These are phyloP conservation scores for Ophiostoma triangulosporum DNA, from an alignment of 2,329 filamentous ascomycete genomes.

Conservation along the genomic window DNA sequence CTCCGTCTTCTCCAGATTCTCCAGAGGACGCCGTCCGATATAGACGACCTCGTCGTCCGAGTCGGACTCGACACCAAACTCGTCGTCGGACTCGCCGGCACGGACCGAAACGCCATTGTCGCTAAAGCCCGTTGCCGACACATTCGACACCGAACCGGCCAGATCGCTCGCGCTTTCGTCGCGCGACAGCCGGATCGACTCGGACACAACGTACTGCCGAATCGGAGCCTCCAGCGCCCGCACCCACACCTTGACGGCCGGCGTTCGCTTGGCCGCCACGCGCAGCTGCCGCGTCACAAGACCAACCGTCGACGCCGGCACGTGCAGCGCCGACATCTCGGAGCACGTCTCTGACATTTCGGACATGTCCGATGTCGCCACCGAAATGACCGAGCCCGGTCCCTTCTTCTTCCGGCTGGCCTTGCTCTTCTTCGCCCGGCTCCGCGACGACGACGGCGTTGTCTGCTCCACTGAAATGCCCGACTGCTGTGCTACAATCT, in stretches of 20 bases:
- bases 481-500: constrained; percentile 29
- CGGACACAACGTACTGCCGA: constrained; percentile 50
- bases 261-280: constrained; percentile 64
- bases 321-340: constrained; percentile 12
- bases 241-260: constrained; percentile 66
- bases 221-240: constrained; percentile 78
- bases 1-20: constrained; percentile 18
- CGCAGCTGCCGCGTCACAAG: constrained; percentile 69
- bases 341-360: constrained; percentile 5
- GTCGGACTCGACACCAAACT: constrained; percentile 46
- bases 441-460: too few relatives aligned
- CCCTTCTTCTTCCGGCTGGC: background rate
- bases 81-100: background rate
- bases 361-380: background rate
- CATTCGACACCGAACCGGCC: background rate
- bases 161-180: background rate
- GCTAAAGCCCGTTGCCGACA: constrained; percentile 22
- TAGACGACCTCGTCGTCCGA: constrained; percentile 84
- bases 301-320: constrained; percentile 19
- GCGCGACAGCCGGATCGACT: background rate
- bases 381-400: background rate
- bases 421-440: too few relatives aligned
- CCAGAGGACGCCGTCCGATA: constrained; percentile 57
- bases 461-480: constrained; percentile 17
- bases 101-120: constrained; percentile 25